Conservation (phyloP, 805 yeast species). For the Kodamaea restingae region DNA sequence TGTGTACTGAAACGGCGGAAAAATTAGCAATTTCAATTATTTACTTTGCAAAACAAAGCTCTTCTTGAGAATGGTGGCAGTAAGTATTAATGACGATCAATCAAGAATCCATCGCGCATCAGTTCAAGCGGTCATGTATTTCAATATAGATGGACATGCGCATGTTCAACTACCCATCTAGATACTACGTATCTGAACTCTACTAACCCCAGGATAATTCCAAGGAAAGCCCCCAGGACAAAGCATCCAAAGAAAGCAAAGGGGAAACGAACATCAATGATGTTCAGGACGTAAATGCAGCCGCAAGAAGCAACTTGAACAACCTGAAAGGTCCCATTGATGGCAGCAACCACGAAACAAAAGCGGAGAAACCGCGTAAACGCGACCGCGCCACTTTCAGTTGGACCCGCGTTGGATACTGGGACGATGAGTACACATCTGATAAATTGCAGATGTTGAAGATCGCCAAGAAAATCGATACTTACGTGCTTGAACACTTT, state of each 20-base stretch:
- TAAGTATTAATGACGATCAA: too few species aligned
- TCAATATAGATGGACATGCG: too few species aligned
- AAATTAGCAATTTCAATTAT: too few species aligned
- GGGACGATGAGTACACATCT: constrained; percentile 22
- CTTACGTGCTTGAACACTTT: constrained; percentile 64
- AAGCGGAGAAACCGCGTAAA: constrained; percentile 2
- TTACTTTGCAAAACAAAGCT: too few species aligned
- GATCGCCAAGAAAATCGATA: constrained; percentile 40
- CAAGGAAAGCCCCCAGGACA: constrained; percentile 2
- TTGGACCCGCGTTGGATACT: constrained; percentile 39
- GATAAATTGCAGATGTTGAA: constrained; percentile 27
- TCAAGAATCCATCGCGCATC: too few species aligned
- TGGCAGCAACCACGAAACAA: constrained; percentile 3
- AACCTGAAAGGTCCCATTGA: constrained; percentile 2
- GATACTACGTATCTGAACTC: too few species aligned
- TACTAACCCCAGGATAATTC: background rate
- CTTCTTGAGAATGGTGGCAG: too few species aligned
- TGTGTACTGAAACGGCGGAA: too few species aligned
- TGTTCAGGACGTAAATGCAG: constrained; percentile 13
- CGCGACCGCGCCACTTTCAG: constrained; percentile 28
- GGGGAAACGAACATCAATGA: constrained; percentile 7
- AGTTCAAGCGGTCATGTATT: too few species aligned
- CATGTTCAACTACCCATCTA: too few species aligned
- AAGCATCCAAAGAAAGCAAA: background rate
- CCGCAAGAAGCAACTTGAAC: constrained; percentile 6